These are phyloP conservation scores for Xylaria arbuscula DNA, from an alignment of 2,329 filamentous ascomycete species.

Conservation along the genomic window DNA sequence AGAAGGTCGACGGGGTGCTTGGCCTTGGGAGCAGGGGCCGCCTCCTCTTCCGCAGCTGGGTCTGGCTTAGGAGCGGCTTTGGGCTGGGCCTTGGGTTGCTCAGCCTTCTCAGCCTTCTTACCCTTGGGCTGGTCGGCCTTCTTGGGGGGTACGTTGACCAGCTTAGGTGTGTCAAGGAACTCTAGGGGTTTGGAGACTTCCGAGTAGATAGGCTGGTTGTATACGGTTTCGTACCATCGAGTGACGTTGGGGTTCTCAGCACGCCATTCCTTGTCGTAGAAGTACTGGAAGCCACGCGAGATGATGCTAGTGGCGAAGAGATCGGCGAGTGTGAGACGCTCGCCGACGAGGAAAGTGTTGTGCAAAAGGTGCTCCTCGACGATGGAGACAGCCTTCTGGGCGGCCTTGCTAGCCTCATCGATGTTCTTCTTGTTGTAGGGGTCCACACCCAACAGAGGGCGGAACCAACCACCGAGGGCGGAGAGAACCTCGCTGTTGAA, in stretches of 20 bases:
- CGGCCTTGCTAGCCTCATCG: conserved; percentile 79
- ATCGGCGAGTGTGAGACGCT: conserved; percentile 97
- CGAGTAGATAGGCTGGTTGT: conserved; percentile 92
- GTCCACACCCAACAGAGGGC: conserved; percentile 81
- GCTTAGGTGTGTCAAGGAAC: conserved; percentile 85
- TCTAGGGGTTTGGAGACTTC: conserved; percentile 79
- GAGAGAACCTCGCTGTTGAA: conserved; percentile 89
- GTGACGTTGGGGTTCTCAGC: conserved; percentile 83
- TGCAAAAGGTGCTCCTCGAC: conserved; percentile 88
- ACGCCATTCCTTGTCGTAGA: conserved; percentile 94
- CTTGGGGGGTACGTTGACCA: conserved; percentile 76
- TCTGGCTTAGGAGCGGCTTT: conserved; percentile 58
- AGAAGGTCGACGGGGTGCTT: conserved; percentile 96
- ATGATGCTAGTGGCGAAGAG: conserved; percentile 84
- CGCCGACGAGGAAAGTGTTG: conserved; percentile 97
- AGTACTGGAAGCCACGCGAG: conserved; percentile 88
- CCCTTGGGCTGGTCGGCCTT: conserved; percentile 79
- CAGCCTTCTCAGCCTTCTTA: conserved; percentile 37
- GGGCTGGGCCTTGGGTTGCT: conserved; percentile 36
- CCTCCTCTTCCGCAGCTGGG: conserved; percentile 53
- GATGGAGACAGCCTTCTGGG: conserved; percentile 74
- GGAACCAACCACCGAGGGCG: conserved; percentile 82
- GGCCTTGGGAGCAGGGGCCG: conserved; percentile 77
- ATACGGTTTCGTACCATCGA: conserved; percentile 94
- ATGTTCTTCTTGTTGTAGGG: conserved; percentile 98